These are phyloP conservation scores for Raphanus raphanistrum DNA, from an alignment of 345 rosid genomes.

Conservation along the genomic window DNA sequence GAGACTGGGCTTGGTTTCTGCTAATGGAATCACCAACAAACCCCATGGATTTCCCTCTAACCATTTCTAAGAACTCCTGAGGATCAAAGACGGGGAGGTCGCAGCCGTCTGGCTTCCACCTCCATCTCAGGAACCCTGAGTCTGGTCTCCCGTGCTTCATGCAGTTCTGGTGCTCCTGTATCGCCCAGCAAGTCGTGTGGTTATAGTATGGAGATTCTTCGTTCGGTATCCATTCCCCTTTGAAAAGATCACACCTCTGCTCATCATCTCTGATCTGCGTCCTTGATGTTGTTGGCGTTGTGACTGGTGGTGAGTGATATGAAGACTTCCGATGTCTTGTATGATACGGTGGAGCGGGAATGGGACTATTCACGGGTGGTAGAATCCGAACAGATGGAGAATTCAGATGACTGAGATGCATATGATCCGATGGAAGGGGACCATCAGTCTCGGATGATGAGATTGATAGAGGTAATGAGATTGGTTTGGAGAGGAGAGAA, in stretches of 20 bases:
- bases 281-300: neutral
- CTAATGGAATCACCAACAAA: conserved; percentile 88
- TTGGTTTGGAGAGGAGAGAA: conserved; percentile 25
- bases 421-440: neutral
- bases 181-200: conserved; percentile 76
- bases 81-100: conserved; percentile 75
- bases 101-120: conserved; percentile 82
- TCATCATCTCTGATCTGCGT: conserved; percentile 4
- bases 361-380: conserved; percentile 10
- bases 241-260: conserved; percentile 61
- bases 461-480: conserved; percentile 13
- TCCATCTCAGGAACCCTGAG: conserved; percentile 67
- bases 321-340: conserved; percentile 3
- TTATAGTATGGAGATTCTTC: conserved; percentile 78
- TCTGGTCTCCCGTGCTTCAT: conserved; percentile 84
- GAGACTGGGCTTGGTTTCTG: conserved; percentile 86
- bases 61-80: conserved; percentile 66
- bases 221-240: conserved; percentile 79
- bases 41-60: conserved; percentile 72
- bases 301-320: conserved; percentile 11
- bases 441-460: neutral
- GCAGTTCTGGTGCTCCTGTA: conserved; percentile 88
- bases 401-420: neutral
- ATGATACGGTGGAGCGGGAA: neutral
- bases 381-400: neutral